A percentile compares a stretch with the other conserved stretches of the same genome.
Evolutionary conservation across 176 grass and related monocot genomes (phyloP).

Genomic region (Aegilops tauschii): DNA sequence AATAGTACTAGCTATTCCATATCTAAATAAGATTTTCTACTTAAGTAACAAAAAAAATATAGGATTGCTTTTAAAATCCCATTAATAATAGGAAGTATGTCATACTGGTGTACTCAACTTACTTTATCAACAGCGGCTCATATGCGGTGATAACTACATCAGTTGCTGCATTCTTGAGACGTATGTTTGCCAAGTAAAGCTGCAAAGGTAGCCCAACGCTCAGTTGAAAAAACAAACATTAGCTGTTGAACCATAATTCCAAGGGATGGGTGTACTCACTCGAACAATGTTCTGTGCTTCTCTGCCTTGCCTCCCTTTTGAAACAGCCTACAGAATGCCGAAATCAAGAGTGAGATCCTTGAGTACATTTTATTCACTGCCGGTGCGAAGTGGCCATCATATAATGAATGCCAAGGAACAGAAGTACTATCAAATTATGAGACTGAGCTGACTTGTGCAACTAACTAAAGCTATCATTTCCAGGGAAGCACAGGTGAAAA

Average conservation of each 20-base stretch:
- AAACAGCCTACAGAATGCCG: slow-evolving; percentile 50
- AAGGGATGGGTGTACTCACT: slow-evolving; percentile 45
- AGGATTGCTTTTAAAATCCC: background rate
- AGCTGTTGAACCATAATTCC: background rate
- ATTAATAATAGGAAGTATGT: background rate
- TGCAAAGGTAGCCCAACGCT: slow-evolving; percentile 32
- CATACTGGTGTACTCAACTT: background rate
- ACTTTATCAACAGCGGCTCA: slow-evolving; percentile 76
- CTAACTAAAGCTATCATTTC: background rate
- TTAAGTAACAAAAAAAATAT: background rate
- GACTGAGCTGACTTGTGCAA: background rate
- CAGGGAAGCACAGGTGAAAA: background rate
- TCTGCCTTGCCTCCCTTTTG: slow-evolving; percentile 86
- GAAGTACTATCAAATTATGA: background rate
- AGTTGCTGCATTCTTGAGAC: slow-evolving; percentile 69
- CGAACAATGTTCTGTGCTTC: slow-evolving; percentile 77
- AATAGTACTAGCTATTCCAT: too few relatives aligned
- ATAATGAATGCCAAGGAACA: background rate
- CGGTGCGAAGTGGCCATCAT: background rate
- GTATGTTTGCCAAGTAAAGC: slow-evolving; percentile 91
- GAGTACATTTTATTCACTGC: background rate
- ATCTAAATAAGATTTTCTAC: background rate
- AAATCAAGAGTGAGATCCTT: slow-evolving; percentile 22
- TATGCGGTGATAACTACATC: slow-evolving; percentile 79
- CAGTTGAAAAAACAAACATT: slow-evolving; percentile 23